Evolutionary conservation across 148 eudicot species (phyloP), one percentile per base, ranked within the genome.

Genomic region (Nepenthes gracilis): DNA sequence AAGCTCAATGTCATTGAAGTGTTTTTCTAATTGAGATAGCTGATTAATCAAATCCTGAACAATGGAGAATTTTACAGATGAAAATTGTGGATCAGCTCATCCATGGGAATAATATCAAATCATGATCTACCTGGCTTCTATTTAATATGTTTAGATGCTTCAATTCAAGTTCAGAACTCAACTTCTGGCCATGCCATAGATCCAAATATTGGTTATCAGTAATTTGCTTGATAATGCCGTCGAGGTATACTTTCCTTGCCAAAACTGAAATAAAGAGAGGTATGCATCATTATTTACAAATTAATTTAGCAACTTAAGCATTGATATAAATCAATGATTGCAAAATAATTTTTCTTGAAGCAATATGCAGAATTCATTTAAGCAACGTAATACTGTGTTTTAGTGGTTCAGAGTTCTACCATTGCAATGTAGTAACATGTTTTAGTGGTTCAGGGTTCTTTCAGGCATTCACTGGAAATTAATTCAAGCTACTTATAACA

Each of bases 131-230:
- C 96, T 89, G 89, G 74, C 80, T 83, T 60, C 70, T 33, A 65
- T 76, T 80, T 69, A 72, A 65, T 56, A 93, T 67, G 47, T 70
- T 77, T 53, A 59, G 75, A 55, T 70, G 82, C 82, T 84, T 88
- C 78, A 86, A 61, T 70, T 89, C 89, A 45, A 93, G 81, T 83
- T 93, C 99, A 62, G 86, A 77, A 77, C 81, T 86, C 77, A 93
- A 72, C 69, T 80, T 86, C 70, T 86, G 95, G 43, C 83, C 77
- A 72, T 84, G 74, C 96, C 99, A 93, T 12, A 89, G 79, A 67
- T 89, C 92, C 87, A 77, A 78, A 71, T 84, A 93, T 70, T 76
- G 83, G 59, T 58, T 81, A 76, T 93, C 99, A 66, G 80, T 79
- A 49, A 84, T 82, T 80, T 89, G 99, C 74, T 77, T 89, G 61